Evolutionary conservation across 768 basidiomycete genomes (phyloP), one percentile per base, ranked within the genome.

Genomic region (Termitomyces sp.): DNA sequence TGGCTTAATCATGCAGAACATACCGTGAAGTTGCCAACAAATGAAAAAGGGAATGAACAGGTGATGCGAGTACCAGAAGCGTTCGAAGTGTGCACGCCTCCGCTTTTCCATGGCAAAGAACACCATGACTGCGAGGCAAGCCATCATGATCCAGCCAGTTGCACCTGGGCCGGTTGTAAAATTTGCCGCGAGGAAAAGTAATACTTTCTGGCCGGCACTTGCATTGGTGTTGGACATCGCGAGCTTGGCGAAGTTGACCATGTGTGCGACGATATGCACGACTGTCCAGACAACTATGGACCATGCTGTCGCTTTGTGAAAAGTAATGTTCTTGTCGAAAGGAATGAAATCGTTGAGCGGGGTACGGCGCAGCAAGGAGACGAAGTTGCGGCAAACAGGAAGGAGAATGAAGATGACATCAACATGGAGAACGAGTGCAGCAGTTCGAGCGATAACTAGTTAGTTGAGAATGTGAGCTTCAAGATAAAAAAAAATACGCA

Each of bases 1-100:
- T 27, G 95, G 94, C 73, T 91, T 76, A 76, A 95, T 93, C 91
- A 95, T 93, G 76, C 93, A 95, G 84, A 93, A 95, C 90, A 95
- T 89, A 55, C 94, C 94, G 68, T 95, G 95, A 33, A 96, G 77
- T 71, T 98, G 95, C 95, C 95, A 97, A 69, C 80, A 77, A 70
- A 93, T 81, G 79, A 98, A 97, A 83, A 96, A 96, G 58, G 91
- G 69, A 67, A 96, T 83, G 78, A 95, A 96, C 61, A 97, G 78
- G 70, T 97, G 90, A 69, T 92, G 87, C 9, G 84, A 81, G 72
- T 93, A 93, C 89, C 91, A 94, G 78, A 95, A 95, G 68, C 80
- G 75, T 75, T 98, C 94, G 65, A 95, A 98, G 65, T 87, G 82
- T 13, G 84, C 81, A 57, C 85, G 81, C 54, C 88, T 84, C 33